Evolutionary conservation across 164 flowering plant genomes (phyloP), one percentile per base, ranked within the genome.

Genomic region (Liriodendron chinense): DNA sequence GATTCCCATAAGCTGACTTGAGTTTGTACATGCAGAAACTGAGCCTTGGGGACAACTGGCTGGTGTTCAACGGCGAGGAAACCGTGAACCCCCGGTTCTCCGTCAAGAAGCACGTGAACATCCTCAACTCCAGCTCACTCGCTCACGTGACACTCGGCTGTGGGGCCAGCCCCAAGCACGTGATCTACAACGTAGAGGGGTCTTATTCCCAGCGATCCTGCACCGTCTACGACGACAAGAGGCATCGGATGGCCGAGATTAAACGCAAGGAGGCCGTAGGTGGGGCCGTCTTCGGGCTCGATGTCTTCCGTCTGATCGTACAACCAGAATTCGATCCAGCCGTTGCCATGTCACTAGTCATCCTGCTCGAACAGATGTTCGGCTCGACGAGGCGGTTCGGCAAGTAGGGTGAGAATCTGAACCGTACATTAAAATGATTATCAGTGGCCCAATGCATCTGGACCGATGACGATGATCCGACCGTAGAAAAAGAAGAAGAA

Each of bases 351-450:
- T 85, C 94, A 2, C 71, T 92, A 0, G 95, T 92, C 34, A 86
- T 94, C 73, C 77, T 91, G 9, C 88, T 94, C 0, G 97, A 94
- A 21, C 95, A 92, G 78, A 94, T 92, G 97, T 94, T 88, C 50
- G 83, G 86, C 5, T 82, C 91, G 9, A 64, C 91, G 9, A 64
- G 78, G 21, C 43, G 69, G 25, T 28, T 66, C 69, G 28, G 24
- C 25, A 25, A 13, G 2, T 1, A 28, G 47, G 48, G 16, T 28
- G 12, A 66, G 47, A 6, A 25, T 18, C 7, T 3, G 43, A 34
- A 34, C 43, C 43, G 43, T 34, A 34, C 43, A 34, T 34, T 34
- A 34, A 34, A 34, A 34, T 34, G 7, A 34, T 34, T 7, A 34
- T 34, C 43, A 4, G 43, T 34, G 43, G 43, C 43, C 43, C 43